Evolutionary conservation across 768 basidiomycete species (phyloP).

Genomic region (Porphyrellus cyaneotinctus): DNA sequence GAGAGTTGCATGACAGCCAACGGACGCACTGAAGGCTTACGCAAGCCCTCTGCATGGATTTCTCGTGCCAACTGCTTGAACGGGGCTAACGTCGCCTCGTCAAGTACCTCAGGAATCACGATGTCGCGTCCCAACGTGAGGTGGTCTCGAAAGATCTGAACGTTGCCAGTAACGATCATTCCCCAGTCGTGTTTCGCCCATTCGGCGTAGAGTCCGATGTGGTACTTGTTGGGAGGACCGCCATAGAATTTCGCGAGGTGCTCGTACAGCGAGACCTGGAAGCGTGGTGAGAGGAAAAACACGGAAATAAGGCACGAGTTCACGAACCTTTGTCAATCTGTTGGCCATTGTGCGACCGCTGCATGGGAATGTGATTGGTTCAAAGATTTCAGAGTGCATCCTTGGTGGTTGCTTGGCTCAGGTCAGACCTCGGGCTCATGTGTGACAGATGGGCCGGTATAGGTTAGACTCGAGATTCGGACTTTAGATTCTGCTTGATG

Average conservation of each 20-base stretch:
- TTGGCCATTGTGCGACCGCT: slow-evolving; percentile 39
- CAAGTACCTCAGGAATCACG: slow-evolving; percentile 46
- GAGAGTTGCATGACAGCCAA: slow-evolving; percentile 80
- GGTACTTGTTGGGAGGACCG: slow-evolving; percentile 65
- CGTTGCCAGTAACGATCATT: slow-evolving; percentile 84
- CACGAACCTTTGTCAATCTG: slow-evolving; percentile 50
- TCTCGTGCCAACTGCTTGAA: slow-evolving; percentile 47
- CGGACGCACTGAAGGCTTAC: slow-evolving; percentile 6
- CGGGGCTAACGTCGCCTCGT: slow-evolving; percentile 41
- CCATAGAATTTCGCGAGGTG: slow-evolving; percentile 63
- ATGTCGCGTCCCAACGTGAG: slow-evolving; percentile 71
- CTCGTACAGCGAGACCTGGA: slow-evolving; percentile 88
- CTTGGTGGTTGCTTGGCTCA: no score
- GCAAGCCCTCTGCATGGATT: slow-evolving; percentile 41
- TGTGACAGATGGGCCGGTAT: no score
- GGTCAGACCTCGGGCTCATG: no score
- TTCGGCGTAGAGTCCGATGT: slow-evolving; percentile 60
- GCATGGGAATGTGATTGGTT: slow-evolving; percentile 30
- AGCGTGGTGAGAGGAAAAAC: background rate
- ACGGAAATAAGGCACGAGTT: background rate
- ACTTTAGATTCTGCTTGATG: background rate
- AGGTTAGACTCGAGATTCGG: no score
- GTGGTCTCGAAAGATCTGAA: slow-evolving; percentile 62
- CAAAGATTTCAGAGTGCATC: slow-evolving; percentile 22
- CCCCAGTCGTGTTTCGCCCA: slow-evolving; percentile 84